Evolutionary conservation across 495 filamentous ascomycete species (phyloP), one percentile per base, ranked within the genome.

Genomic region (Bombardia bombarda): DNA sequence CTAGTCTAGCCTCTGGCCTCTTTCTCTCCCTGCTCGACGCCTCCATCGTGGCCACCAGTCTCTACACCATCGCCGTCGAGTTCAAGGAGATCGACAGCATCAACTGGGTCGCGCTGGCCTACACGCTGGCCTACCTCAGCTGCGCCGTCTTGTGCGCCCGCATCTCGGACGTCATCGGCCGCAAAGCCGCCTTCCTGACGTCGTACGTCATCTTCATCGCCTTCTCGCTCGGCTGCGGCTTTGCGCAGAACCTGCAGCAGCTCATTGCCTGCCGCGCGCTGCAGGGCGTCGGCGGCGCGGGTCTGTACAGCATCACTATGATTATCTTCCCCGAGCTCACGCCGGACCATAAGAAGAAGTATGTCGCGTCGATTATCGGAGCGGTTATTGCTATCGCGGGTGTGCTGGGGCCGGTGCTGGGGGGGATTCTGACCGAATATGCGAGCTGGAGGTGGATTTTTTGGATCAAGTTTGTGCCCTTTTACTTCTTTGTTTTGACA

Each of bases 371-470:
- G 3, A 30, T 65, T 12, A 46, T 66, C 2, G 61, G 61, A 9
- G 19, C 56, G 0, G 53, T 58, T 10, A 22, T 67, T 18, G 61
- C 61, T n/a, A 16, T 50, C 12, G 37, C 60, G 3, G 62, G 62
- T 14, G 58, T 65, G 7, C 34, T 77, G 12, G 83, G 83, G 0
- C 83, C 82, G 4, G 57, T 86, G 1, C 56, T 84, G 5, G 82
- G 82, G 6, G 83, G 83, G 17, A 56, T 73, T 0, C 71, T 86
- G 46, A 74, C 82, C 0, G 51, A 84, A 33, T 67, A 71, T 19
- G 57, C 77, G 0, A 68, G 65, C 16, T 86, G 82, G 83, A 53
- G 81, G 37, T 86, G 83, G 81, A 68, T 69, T 1, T 86, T 82
- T 56, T 85, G 76, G 76, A 75, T 86, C 60, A 84, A 84, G 62